These are phyloP conservation scores for Pseudoscleropodium purum DNA, from an alignment of 225 moss, liverwort and hornwort species.

Conservation along the genomic window DNA sequence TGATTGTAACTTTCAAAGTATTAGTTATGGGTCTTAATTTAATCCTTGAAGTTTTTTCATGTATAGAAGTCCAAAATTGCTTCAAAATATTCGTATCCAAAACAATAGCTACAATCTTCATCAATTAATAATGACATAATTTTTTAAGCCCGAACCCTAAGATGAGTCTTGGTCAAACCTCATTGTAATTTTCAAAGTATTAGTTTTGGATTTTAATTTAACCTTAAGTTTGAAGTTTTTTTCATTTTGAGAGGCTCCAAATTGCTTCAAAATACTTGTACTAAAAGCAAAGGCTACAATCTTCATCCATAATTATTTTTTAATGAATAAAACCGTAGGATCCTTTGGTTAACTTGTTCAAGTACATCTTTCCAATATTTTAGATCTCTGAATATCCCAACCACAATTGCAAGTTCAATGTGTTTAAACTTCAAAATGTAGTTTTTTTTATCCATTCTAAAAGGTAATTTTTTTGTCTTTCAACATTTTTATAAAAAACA, in stretches of 20 bases:
- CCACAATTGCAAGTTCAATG: accelerated
- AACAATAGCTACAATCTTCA: background rate
- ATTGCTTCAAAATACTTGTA: too few species aligned
- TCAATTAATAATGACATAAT: too few species aligned
- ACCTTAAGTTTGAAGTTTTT: too few species aligned
- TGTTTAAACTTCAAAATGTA: too few species aligned
- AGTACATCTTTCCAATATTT: accelerated
- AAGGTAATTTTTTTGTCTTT: background rate
- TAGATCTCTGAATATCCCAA: accelerated
- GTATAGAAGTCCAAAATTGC: background rate
- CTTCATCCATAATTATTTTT: background rate
- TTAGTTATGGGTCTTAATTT: background rate
- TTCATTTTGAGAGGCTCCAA: too few species aligned
- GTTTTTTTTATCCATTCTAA: too few species aligned
- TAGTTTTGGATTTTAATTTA: background rate
- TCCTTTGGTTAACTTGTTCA: background rate
- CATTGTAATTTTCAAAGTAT: background rate
- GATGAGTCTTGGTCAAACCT: background rate
- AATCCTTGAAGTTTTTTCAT: background rate
- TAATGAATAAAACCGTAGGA: accelerated
- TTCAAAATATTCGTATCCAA: background rate
- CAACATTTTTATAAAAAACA: background rate
- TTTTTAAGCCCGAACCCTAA: background rate
- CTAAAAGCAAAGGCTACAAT: too few species aligned
- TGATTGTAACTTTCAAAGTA: background rate